Percentiles rank a stretch among this genome's conserved stretches.
Evolutionary conservation across 495 filamentous ascomycete genomes (phyloP).

Genomic region (Tetracladium setigerum): DNA sequence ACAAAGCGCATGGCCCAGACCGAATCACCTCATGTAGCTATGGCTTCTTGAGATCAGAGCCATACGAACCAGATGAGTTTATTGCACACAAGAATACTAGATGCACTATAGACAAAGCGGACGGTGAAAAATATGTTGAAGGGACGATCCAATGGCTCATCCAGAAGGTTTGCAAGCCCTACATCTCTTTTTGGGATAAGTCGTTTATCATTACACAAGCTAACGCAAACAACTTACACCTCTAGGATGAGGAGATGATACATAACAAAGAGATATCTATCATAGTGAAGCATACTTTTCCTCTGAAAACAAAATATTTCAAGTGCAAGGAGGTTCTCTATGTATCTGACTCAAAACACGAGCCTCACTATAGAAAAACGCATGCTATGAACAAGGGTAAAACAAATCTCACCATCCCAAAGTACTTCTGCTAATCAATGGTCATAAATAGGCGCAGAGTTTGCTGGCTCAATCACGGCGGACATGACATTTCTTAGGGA

Average conservation of each 20-base stretch:
- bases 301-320: neutral
- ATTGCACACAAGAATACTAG: slow-evolving; percentile 17
- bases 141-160: slow-evolving; percentile 18
- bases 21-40: slow-evolving; percentile 23
- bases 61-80: slow-evolving; percentile 8
- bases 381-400: slow-evolving; percentile 13
- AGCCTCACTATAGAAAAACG: slow-evolving; percentile 16
- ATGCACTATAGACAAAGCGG: slow-evolving; percentile 2
- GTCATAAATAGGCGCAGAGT: slow-evolving; percentile 13
- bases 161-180: slow-evolving; percentile 1
- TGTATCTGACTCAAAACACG: slow-evolving; percentile 15
- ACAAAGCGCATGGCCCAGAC: slow-evolving; percentile 18
- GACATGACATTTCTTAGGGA: slow-evolving; percentile 8
- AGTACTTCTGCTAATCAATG: too few relatives aligned
- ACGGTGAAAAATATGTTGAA: slow-evolving; percentile 13
- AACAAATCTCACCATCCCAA: too few relatives aligned
- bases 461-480: neutral
- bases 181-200: neutral
- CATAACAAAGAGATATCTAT: slow-evolving; percentile 9
- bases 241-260: slow-evolving; percentile 8
- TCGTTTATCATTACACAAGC: neutral
- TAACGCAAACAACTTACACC: neutral
- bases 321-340: slow-evolving; percentile 17
- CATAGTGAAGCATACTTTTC: slow-evolving; percentile 16
- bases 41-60: slow-evolving; percentile 21